Base-by-base conservation (phyloP, 345 rosid genomes). In the Microthlaspi erraticum region DNA sequence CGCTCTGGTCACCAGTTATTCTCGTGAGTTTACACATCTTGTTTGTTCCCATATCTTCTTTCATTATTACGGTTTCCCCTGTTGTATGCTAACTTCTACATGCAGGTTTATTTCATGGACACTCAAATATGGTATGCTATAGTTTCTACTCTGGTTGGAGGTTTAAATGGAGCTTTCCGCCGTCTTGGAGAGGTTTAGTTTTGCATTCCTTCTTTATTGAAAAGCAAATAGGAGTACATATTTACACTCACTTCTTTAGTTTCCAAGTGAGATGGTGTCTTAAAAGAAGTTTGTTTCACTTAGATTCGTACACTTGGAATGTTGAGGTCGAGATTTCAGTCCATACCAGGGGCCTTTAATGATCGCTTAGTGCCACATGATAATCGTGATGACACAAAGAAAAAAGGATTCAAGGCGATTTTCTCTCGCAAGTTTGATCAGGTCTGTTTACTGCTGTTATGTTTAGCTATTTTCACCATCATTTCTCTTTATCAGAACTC, bases 71-170 rank as follows among this genome's bases (percentile, higher is more conserved):
- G 10, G 31, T 10, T 8, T 66, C 38, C 37, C 38, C 41, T 77
- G 62, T 82, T 18, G 61, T 11, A 8, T 44, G 14, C 31, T 45
- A 48, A 56, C 58, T 13, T 36, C 66, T 62, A 42, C 58, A 41
- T 66, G 39, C 70, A 84, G 88, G 84, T 84, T 33, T 84, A 84
- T 77, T 84, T 84, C 60, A 82, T 84, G 88, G 88, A 84, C 64
- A 82, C 82, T 53, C 88, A 84, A 74, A 82, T 84, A 64, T 84
- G 88, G 88, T 84, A 84, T 71, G 84, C 88, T 48, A 82, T 84
- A 18, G 82, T 80, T 62, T 78, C 84, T 64, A 84, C 86, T 57
- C 79, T 84, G 50, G 82, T 80, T 57, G 88, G 88, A 61, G 85
- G 88, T 57, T 66, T 84, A 19, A 73, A 80, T 72, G 88, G 88